phyloP scores from a whole-genome alignment of 805 yeast species.

The Kuraishia hungarica region DNA sequence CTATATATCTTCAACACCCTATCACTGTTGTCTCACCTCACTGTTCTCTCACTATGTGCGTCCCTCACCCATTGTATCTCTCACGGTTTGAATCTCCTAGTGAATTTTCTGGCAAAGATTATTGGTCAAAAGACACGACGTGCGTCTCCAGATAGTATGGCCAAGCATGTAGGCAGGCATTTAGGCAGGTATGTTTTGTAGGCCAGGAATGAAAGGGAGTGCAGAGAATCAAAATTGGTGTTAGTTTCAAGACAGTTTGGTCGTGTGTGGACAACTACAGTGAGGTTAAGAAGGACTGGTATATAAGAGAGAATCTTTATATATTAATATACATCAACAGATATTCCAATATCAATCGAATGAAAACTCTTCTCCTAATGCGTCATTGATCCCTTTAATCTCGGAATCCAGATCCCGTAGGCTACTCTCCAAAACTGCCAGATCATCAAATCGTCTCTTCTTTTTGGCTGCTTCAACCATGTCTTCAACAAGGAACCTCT shows the following conservation, averaged over 20 bases:
- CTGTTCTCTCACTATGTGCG: not conserved
- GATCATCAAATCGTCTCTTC: conserved; percentile 71
- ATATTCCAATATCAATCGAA: conserved; percentile 6
- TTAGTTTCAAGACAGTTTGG: no score
- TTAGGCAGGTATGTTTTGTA: no score
- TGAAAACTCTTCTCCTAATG: conserved; percentile 47
- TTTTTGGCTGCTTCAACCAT: conserved; percentile 55
- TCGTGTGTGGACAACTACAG: no score
- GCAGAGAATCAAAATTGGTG: no score
- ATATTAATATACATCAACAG: not conserved
- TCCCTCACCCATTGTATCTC: not conserved
- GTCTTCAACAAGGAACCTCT: conserved; percentile 59
- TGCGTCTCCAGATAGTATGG: no score
- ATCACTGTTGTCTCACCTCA: not conserved
- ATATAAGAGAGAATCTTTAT: no score
- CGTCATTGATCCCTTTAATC: conserved; percentile 32
- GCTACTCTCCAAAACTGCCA: conserved; percentile 50
- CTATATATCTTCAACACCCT: not conserved
- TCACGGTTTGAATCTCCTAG: not conserved
- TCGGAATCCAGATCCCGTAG: conserved; percentile 46
- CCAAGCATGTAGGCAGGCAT: no score
- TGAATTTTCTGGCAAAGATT: not conserved
- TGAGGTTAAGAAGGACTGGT: no score
- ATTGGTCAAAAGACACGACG: not conserved
- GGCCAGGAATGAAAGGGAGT: no score